Evolutionary conservation across 2,329 filamentous ascomycete genomes (phyloP), one percentile per base, ranked within the genome.

Genomic region (Xylariales sp.): DNA sequence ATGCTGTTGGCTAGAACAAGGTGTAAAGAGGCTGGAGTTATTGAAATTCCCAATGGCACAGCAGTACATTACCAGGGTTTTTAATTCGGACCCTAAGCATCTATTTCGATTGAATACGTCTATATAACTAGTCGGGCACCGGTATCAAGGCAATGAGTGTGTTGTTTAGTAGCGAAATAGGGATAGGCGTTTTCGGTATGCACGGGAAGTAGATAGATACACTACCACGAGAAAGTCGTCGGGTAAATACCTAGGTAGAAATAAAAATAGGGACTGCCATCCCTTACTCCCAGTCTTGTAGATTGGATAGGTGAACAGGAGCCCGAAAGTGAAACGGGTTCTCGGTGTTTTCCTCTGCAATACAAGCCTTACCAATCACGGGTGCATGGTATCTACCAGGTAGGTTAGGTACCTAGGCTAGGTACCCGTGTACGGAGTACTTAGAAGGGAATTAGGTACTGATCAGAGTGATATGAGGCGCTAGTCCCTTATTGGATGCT

Each of bases 1-100:
- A 93, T 78, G 91, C 90, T 23, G 90, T 93, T 43, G 89, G 90
- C 6, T 86, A 68, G 76, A 28, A 34, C 16, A 28, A 39, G 12
- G 36, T 23, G 23, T 23, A 39, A 28, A 12, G 36, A 48, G 4
- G 18, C 18, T 10, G 23, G n/a, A 23, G 28, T 30, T 18, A 2
- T 36, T 34, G 5, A 36, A 16, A 41, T 14, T 41, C 10, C 1
- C 6, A 34, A 16, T 9, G 14, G 16, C 23, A 32, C 9, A 7
- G 23, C 9, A 7, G 23, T 41, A 10, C 12, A 30, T 39, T 34
- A 18, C 28, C 18, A 8, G 5, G 16, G 5, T 8, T 46, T 14
- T 52, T n/a, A n/a, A 39, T 34, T 16, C 9, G 10, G 32, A 7
- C 23, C 18, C 7, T 30, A 23, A 23, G 23, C 23, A 23, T 23